phyloP scores from a whole-genome alignment of 768 basidiomycete species.

The Holtermannia corniformis region DNA sequence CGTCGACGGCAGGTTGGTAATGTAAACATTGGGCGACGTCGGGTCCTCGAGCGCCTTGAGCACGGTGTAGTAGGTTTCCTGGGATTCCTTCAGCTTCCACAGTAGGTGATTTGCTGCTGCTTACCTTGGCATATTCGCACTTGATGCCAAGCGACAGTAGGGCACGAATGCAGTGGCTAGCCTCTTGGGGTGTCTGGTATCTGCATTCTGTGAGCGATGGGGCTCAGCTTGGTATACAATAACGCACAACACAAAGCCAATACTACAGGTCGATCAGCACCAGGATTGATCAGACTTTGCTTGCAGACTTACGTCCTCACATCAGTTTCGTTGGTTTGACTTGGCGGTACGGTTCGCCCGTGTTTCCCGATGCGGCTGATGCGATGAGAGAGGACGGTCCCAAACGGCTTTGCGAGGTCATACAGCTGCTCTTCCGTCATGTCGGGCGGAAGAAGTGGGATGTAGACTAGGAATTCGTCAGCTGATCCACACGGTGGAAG shows the following conservation, averaged over 20 bases:
- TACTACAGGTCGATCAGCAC: no score
- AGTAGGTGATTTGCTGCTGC: background rate
- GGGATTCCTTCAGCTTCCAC: background rate
- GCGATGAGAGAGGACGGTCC: background rate
- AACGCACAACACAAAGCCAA: background rate
- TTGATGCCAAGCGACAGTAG: background rate
- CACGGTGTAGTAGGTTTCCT: background rate
- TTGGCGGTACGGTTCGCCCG: no score
- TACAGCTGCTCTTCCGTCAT: background rate
- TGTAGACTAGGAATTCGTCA: background rate
- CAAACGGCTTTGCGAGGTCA: background rate
- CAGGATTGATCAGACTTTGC: no score
- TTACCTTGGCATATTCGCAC: background rate
- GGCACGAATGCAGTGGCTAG: background rate
- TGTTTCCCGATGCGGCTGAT: background rate
- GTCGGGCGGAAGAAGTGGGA: background rate
- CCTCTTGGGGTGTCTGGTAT: background rate
- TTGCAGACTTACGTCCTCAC: no score
- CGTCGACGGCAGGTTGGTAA: background rate
- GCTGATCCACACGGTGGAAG: background rate
- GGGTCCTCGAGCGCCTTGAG: background rate
- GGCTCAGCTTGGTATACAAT: background rate
- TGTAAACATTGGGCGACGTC: background rate
- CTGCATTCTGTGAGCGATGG: no score
- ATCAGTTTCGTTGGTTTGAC: no score